Evolutionary conservation across 73 alveolate species (phyloP).

Genomic region (Diophrys appendiculata): DNA sequence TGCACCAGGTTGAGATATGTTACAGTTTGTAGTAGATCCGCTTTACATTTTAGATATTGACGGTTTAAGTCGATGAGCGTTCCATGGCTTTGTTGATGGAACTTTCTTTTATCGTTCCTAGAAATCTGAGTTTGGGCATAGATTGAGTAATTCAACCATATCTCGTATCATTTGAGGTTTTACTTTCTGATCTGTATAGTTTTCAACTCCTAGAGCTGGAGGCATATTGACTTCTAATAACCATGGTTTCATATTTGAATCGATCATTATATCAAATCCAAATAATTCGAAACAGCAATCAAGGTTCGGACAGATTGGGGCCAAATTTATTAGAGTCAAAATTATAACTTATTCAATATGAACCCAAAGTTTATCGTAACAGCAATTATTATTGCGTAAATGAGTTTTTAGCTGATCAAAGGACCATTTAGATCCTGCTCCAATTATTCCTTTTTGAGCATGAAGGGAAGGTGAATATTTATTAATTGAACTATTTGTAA

Average conservation of each 20-base stretch:
- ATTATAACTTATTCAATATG: slow-evolving; percentile 46
- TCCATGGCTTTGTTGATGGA: too few species aligned
- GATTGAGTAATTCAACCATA: slow-evolving; percentile 49
- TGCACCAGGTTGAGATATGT: too few species aligned
- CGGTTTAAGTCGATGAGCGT: too few species aligned
- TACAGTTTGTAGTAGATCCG: too few species aligned
- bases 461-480: slow-evolving; percentile 48
- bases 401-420: slow-evolving; percentile 44
- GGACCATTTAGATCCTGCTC: slow-evolving; percentile 62
- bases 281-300: slow-evolving; percentile 62
- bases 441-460: slow-evolving; percentile 49
- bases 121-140: too few species aligned
- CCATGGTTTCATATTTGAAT: slow-evolving; percentile 56
- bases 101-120: too few species aligned
- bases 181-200: slow-evolving; percentile 34
- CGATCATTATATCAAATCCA: slow-evolving; percentile 67
- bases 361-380: slow-evolving; percentile 41
- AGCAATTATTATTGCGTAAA: slow-evolving; percentile 43
- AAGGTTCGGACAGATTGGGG: slow-evolving; percentile 30
- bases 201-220: slow-evolving; percentile 65
- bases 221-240: slow-evolving; percentile 65
- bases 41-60: too few species aligned
- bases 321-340: slow-evolving; percentile 42
- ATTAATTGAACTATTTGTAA: slow-evolving; percentile 58
- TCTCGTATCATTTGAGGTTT: slow-evolving; percentile 52